Evolutionary conservation across 140 eudicot species (phyloP), one percentile per base, ranked within the genome.

Genomic region (Flaveria floridana): DNA sequence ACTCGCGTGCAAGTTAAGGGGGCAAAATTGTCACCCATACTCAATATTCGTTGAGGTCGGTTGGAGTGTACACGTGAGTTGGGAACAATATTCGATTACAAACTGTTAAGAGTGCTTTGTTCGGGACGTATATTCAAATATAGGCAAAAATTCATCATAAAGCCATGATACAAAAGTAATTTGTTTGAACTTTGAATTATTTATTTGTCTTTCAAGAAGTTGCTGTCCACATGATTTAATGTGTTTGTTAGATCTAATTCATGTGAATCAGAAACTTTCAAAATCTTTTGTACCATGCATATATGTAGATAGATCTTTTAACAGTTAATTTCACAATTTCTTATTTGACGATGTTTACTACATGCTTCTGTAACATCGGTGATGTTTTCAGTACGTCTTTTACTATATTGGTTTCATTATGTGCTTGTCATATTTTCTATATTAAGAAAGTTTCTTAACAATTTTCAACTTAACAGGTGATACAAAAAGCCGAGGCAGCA

Each of bases 401-500:
- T 65, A 16, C 42, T 41, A 21, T 21, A 23, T 6, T 50, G 74
- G 72, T 62, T 18, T 78, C 59, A 64, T 71, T 50, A 62, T 72
- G 65, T 63, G 78, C 41, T 63, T 50, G 37, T 6, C 25, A 52
- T 52, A 21, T 55, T 20, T 75, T 67, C n/a, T 75, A n/a, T 18
- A 50, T 34, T 46, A 21, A 28, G 48, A 3, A 74, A 74, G 39
- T 68, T 67, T n/a, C 12, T 15, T 68, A 7, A 68, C 34, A 67
- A n/a, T 5, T 21, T 46, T 25, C 0, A 21, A 68, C 86, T 26
- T 82, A 82, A 83, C 75, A 80, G 79, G 86, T 83, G 66, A 65
- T 78, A 52, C 86, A 81, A 81, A 87, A 86, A 81, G 26, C 79
- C 61, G 96, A 85, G 73, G 68, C 87, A 66, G 80, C 81, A 72